Evolutionary conservation across 2,329 filamentous ascomycete genomes (phyloP), one percentile per base, ranked within the genome.

Genomic region (Reticulascus tulasneorum): DNA sequence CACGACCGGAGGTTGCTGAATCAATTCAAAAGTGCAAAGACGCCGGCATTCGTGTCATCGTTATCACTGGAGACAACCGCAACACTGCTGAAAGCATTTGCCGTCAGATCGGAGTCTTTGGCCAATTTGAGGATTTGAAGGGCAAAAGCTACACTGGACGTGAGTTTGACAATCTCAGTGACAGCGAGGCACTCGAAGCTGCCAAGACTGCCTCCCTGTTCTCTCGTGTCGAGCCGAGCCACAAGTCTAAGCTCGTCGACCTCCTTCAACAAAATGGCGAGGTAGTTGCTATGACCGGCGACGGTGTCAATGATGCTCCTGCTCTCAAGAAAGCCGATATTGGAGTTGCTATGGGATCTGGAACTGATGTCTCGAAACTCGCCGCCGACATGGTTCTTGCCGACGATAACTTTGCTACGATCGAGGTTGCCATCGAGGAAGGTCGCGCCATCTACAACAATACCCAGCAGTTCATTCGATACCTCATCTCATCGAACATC

Each of bases 371-470:
- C 20, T 87, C 93, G 41, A 96, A 94, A 69, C 72, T 98, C 48
- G 93, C 93, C 20, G 88, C 94, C 40, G 93, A 98, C 60, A 98
- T 98, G 93, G 91, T 98, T 33, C 82, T 98, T 33, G 87, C 90
- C 18, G 94, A 98, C 66, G 89, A 96, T 67, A 98, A 98, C 73
- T 98, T 98, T 62, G 93, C 93, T 44, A 98, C 93, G 4, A 98
- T 98, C 50, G 87, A 95, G 60, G 75, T 88, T 37, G 93, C 93
- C 32, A 90, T 98, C 46, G 93, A 98, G 61, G 93, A 98, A 66
- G 93, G 93, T 35, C 85, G 93, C 45, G 90, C 90, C 46, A 98
- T 98, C 66, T 98, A 96, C 77, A 97, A 93, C 82, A 98, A 98
- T 74, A 98, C 93, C 6, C 93, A 98, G 60, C 93, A 98, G 62